Evolutionary conservation across 2,329 filamentous ascomycete genomes (phyloP).

Genomic region (Fusarium ambrosium): DNA sequence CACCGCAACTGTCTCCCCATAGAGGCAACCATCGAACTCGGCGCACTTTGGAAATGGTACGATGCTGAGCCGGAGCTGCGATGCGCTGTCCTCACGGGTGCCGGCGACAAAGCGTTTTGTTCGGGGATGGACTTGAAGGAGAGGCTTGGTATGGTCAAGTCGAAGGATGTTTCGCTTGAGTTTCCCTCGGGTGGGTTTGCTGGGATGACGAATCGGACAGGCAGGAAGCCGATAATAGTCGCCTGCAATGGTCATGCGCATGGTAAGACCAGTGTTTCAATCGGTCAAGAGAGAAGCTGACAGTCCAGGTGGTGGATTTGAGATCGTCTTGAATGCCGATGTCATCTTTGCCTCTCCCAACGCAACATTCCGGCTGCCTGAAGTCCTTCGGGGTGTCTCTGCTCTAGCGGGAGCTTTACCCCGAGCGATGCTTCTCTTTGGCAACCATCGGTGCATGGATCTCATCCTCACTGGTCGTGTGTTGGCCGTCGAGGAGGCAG

Average conservation of each 20-base stretch:
- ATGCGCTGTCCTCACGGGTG: conserved; percentile 66
- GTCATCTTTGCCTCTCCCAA: conserved; percentile 67
- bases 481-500: conserved; percentile 46
- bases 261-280: conserved; percentile 31
- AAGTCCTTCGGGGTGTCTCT: conserved; percentile 70
- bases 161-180: conserved; percentile 44
- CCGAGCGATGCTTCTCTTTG: conserved; percentile 56
- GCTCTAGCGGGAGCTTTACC: conserved; percentile 70
- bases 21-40: conserved; percentile 54
- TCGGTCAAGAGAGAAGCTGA: neutral
- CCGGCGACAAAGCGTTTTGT: conserved; percentile 64
- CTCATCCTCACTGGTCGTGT: conserved; percentile 48
- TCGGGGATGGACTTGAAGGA: conserved; percentile 68
- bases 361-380: conserved; percentile 69
- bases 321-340: conserved; percentile 62
- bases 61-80: conserved; percentile 63
- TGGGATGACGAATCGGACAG: conserved; percentile 52
- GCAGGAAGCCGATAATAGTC: conserved; percentile 51
- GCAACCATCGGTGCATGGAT: conserved; percentile 52
- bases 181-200: conserved; percentile 49
- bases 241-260: conserved; percentile 51
- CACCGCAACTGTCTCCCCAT: conserved; percentile 58
- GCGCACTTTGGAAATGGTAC: conserved; percentile 63
- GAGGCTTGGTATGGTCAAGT: conserved; percentile 51
- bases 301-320: conserved; percentile 48